phyloP scores from a whole-genome alignment of 1,284 basidiomycete genomes.

The Papiliotrema terrestris region DNA sequence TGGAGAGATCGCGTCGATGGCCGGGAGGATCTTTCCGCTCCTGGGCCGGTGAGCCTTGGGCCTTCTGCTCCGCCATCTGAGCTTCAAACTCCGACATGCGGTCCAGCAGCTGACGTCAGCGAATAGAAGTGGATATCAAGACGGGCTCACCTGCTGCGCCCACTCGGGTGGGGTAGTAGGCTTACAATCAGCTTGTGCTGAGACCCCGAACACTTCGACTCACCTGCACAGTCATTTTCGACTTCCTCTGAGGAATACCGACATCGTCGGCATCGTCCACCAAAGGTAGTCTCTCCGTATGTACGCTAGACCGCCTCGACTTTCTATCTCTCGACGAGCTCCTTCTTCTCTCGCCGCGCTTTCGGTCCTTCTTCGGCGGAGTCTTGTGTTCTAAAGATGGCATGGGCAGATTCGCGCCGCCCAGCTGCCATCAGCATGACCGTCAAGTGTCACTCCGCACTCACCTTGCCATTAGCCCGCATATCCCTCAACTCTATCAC shows the following conservation, averaged over 20 bases:
- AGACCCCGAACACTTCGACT: not conserved
- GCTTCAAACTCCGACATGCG: slow-evolving; percentile 28
- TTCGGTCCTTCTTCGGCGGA: not conserved
- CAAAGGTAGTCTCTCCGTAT: not conserved
- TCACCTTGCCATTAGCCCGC: slow-evolving; percentile 20
- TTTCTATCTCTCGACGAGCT: not conserved
- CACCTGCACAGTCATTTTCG: not conserved
- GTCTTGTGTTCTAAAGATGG: not conserved
- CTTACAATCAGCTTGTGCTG: not conserved
- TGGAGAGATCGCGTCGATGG: slow-evolving; percentile 1
- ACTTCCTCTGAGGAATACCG: not conserved
- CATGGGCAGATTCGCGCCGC: not conserved
- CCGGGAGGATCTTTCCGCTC: not conserved
- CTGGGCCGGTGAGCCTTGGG: not conserved
- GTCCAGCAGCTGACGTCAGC: slow-evolving; percentile 21
- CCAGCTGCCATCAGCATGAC: not conserved
- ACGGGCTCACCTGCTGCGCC: slow-evolving; percentile 30
- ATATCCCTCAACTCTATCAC: slow-evolving; percentile 43
- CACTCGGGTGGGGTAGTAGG: slow-evolving; percentile 26
- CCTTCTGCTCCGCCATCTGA: slow-evolving; percentile 22
- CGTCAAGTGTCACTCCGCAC: not conserved
- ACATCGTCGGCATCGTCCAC: not conserved
- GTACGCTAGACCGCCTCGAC: not conserved
- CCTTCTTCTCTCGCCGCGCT: not conserved
- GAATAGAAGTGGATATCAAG: not conserved